Base-by-base conservation (phyloP, 1,139 yeast species). In the Geotrichum citri-aurantii region DNA sequence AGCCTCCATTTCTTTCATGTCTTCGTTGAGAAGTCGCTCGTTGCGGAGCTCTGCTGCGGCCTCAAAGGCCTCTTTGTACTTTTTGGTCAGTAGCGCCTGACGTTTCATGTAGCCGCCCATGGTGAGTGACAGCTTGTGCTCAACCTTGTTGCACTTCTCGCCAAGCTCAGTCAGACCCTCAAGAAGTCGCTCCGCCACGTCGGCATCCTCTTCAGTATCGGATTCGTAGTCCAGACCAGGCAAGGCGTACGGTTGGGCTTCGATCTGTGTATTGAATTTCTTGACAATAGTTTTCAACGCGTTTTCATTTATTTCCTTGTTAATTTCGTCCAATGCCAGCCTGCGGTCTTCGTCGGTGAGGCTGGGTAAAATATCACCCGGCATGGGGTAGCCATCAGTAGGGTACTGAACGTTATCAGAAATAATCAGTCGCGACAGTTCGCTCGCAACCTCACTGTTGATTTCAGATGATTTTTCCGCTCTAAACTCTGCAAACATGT, bases 401-500 rank as follows among this genome's bases (percentile, higher is more conserved):
- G 68, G 72, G 52, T 62, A 72, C 64, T 75, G 78, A 12, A 74
- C 66, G 57, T 74, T 77, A 65, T 84, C 91, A 0, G 86, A 79
- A 50, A 72, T 70, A 10, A 83, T 71, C 48, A 84, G 68, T 2
- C 62, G 65, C 5, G 69, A 63, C 60, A 80, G 66, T 49, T 81
- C 83, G 4, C 62, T 56, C 10, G 69, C 70, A 0, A 84, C 73
- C 21, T 48, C 51, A 21, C 26, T 24, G n/a, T 50, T 51, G 17
- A 52, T 46, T 24, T 42, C 53, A 12, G 42, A 24, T n/a, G 31
- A 42, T 3, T 21, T 33, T 6, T 24, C n/a, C 67, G 59, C 12
- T 61, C 23, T n/a, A 19, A 48, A 47, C 14, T 50, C 29, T 17
- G 24, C 52, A 26, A 52, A 48, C 6, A 42, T 12, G 48, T 1